A percentile compares a stretch with the other conserved stretches of the same genome.
Evolutionary conservation across 2,329 filamentous ascomycete species (phyloP).

Genomic region (Myriosclerotinia duriaeana): DNA sequence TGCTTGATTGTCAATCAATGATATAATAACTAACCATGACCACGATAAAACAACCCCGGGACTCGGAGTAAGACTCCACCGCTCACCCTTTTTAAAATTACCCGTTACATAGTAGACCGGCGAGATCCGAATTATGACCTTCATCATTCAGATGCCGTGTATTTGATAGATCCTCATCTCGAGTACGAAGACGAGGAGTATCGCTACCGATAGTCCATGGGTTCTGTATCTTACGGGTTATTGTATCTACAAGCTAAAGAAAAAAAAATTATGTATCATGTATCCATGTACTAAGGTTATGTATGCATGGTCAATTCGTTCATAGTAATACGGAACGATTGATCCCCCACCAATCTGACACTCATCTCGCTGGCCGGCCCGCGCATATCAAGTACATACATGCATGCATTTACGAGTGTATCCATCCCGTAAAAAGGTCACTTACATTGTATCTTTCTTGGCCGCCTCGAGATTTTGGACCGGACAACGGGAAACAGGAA

Average conservation of each 20-base stretch:
- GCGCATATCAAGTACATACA: not conserved
- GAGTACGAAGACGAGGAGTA: too few species aligned
- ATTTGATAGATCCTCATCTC: too few species aligned
- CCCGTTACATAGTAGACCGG: too few species aligned
- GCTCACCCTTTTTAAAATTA: constrained; percentile 2
- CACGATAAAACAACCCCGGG: not conserved
- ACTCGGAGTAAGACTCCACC: constrained; percentile 6
- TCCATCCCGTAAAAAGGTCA: too few species aligned
- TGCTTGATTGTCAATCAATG: too few species aligned
- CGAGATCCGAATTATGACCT: not conserved
- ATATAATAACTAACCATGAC: not conserved
- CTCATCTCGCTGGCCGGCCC: not conserved
- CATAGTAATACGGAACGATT: not conserved
- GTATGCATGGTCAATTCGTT: not conserved
- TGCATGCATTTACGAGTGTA: not conserved
- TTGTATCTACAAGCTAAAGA: too few species aligned
- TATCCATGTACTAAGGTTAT: not conserved
- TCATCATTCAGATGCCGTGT: too few species aligned
- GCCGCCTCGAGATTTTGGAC: too few species aligned
- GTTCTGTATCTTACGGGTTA: too few species aligned
- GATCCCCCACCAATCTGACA: not conserved
- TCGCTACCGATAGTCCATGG: too few species aligned
- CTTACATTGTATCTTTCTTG: too few species aligned
- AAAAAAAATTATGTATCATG: not conserved
- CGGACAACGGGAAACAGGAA: too few species aligned